Base-by-base conservation (phyloP, 2,329 filamentous ascomycete species). In the Setomelanomma holmii region DNA sequence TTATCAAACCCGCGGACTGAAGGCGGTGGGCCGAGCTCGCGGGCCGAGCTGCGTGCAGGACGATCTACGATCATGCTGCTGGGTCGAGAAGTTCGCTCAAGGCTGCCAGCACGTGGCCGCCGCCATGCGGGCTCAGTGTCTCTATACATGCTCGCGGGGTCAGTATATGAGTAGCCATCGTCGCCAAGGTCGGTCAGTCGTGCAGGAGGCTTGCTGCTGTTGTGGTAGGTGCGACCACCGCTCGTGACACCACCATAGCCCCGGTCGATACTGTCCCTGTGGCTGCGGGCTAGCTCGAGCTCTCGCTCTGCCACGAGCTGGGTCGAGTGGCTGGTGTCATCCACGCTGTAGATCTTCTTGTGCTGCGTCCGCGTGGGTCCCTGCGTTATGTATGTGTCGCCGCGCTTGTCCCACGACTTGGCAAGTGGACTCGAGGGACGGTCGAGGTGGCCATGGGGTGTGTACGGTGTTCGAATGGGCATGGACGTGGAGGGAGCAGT, bases 1-100 rank as follows among this genome's bases (percentile, higher is more conserved):
- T 85, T 89, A 62, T 91, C 89, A 58, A 91, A 85, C 0, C 87
- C 89, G 61, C 88, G 80, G 3, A 86, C 89, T 4, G 86, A 84
- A 4, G 87, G 87, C 8, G 89, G 89, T 2, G 88, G 89, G 14
- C 71, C 71, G 2, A 72, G 64, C 41, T 74, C 73, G 27, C 73
- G 68, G 16, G 62, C 55, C n/a, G 71, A 76, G 40, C 40, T 74
- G 61, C 69, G 76, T 16, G 63, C 63, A 43, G 53, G 71, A 39
- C 60, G 74, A 27, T 76, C 74, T 34, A 76, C 60, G 7, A 79
- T 62, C 67, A 80, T 70, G 65, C 78, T 81, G 35, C 69, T 68
- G 11, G 79, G 79, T n/a, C 79, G 75, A 20, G 67, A 58, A 39
- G 75, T 69, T 19, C 78, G 74, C 48, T 82, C 80, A 12, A 79